Percentiles rank a stretch among this genome's conserved stretches.
Evolutionary conservation across 2,329 filamentous ascomycete genomes (phyloP).

Genomic region (Diaporthe longicolla): DNA sequence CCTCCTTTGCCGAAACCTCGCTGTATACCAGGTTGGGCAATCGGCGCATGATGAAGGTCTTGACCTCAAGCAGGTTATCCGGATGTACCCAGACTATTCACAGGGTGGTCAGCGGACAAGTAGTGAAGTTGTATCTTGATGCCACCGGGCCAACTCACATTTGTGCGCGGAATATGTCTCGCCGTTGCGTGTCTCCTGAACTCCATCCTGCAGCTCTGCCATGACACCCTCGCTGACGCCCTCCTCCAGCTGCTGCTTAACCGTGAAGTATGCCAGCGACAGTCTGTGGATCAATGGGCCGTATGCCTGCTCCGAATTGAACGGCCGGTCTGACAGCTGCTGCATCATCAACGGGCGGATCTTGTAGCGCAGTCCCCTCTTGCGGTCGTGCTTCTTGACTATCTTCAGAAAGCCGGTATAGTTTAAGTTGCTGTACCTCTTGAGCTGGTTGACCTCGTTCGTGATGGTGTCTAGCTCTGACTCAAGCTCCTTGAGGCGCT

Average conservation of each 20-base stretch:
- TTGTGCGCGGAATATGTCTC: constrained; percentile 90
- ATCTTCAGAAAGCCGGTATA: constrained; percentile 99
- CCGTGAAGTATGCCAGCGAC: constrained; percentile 95
- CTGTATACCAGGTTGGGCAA: constrained; percentile 95
- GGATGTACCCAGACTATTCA: constrained; percentile 88
- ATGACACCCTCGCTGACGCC: constrained; percentile 48
- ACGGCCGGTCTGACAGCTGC: constrained; percentile 87
- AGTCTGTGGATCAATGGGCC: constrained; percentile 90
- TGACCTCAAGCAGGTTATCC: constrained; percentile 96
- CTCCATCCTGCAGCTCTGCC: constrained; percentile 40
- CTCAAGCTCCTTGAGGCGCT: constrained; percentile 78
- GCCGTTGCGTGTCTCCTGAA: constrained; percentile 68
- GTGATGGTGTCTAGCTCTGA: constrained; percentile 88
- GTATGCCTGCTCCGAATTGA: constrained; percentile 93
- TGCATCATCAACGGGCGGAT: constrained; percentile 94
- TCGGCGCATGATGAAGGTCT: constrained; percentile 92
- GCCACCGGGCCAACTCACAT: constrained; percentile 67
- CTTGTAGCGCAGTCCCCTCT: constrained; percentile 87
- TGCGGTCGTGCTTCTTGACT: constrained; percentile 98
- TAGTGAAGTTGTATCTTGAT: background rate
- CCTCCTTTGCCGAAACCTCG: constrained; percentile 84
- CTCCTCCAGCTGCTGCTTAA: constrained; percentile 85
- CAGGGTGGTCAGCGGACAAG: constrained; percentile 49
- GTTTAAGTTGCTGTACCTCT: constrained; percentile 96
- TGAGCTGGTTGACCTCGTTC: constrained; percentile 91